Conservation (phyloP, 2,329 filamentous ascomycete genomes). For the Pseudocercospora musae region DNA sequence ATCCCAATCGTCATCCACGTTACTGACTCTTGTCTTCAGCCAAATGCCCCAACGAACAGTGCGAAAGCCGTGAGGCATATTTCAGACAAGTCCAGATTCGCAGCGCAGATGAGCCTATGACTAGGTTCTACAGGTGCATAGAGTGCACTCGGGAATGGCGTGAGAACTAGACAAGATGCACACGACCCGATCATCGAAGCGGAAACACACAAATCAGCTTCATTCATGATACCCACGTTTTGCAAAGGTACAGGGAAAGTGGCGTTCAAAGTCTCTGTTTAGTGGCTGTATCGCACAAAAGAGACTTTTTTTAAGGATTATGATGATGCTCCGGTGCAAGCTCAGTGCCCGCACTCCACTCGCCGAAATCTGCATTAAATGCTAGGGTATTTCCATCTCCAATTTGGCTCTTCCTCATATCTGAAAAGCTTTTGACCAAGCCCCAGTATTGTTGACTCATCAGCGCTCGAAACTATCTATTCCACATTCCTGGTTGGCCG, state of each 20-base stretch:
- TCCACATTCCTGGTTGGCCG: conserved; percentile 29
- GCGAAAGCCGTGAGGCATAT: conserved; percentile 79
- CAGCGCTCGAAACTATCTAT: conserved; percentile 20
- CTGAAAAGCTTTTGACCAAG: not conserved
- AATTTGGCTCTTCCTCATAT: not conserved
- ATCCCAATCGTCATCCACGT: not conserved
- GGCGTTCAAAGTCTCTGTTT: not conserved
- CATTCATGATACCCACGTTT: not conserved
- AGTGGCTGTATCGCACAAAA: not conserved
- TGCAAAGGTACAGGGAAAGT: not conserved
- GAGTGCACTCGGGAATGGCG: conserved; percentile 46
- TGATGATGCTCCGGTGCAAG: not conserved
- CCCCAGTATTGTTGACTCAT: not conserved
- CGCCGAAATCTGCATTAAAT: not conserved
- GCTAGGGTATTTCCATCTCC: not conserved
- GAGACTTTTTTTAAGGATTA: not conserved
- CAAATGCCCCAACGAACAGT: conserved; percentile 78
- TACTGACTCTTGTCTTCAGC: conserved; percentile 45
- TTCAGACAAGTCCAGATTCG: conserved; percentile 98
- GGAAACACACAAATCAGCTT: not conserved
- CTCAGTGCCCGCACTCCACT: conserved; percentile 1
- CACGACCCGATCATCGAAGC: not conserved
- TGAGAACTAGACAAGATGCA: conserved; percentile 33
- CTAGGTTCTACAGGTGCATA: conserved; percentile 76
- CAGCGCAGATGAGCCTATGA: conserved; percentile 98